Evolutionary conservation across 352 stramenopile genomes (phyloP).

Genomic region (Phytopythium ostracodes): DNA sequence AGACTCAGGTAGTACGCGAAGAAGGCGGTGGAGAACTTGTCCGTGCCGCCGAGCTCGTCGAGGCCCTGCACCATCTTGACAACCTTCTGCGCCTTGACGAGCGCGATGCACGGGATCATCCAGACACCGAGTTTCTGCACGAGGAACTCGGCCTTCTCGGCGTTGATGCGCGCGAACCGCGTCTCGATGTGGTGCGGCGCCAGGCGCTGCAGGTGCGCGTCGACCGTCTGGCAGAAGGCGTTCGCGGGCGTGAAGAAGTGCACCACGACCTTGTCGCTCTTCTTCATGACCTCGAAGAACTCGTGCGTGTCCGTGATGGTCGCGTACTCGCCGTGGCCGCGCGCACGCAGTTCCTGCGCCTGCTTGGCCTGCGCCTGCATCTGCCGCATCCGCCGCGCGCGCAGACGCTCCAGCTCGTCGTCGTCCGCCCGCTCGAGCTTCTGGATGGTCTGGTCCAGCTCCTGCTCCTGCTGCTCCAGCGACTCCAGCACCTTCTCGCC

Average conservation of each 20-base stretch:
- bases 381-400: constrained; percentile 70
- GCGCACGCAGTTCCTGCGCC: constrained; percentile 67
- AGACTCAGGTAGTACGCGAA: constrained; percentile 89
- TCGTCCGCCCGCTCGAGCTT: constrained; percentile 84
- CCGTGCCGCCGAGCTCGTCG: constrained; percentile 92
- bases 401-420: constrained; percentile 85
- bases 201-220: constrained; percentile 90
- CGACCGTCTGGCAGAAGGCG: constrained; percentile 91
- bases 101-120: constrained; percentile 95
- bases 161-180: constrained; percentile 95
- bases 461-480: constrained; percentile 81
- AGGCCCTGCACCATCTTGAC: constrained; percentile 95
- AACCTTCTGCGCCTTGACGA: constrained; percentile 95
- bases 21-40: constrained; percentile 92
- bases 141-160: constrained; percentile 96
- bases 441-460: constrained; percentile 83
- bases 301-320: constrained; percentile 91
- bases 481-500: constrained; percentile 85
- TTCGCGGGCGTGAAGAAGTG: constrained; percentile 96
- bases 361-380: constrained; percentile 72
- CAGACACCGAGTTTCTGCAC: constrained; percentile 94
- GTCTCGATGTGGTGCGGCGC: constrained; percentile 93
- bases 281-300: constrained; percentile 95
- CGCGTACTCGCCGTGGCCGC: constrained; percentile 84
- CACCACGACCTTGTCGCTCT: constrained; percentile 87